Base-by-base conservation (phyloP, 441 rosid genomes). In the Mallotus repandus region DNA sequence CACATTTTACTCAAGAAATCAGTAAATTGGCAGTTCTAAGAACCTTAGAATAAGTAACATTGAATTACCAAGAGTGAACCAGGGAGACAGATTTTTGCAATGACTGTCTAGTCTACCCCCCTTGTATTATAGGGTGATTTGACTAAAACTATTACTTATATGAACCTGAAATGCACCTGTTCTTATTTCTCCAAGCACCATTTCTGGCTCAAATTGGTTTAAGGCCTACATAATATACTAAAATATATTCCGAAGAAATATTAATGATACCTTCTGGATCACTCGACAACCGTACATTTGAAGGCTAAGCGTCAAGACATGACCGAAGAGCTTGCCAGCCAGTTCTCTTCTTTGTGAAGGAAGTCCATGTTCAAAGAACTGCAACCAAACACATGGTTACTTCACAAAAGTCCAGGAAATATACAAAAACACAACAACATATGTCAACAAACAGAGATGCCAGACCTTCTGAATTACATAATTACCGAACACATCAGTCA, bases 221-320 rank as follows among this genome's bases (percentile, higher is more conserved):
- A 50, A 73, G 25, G 38, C 7, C 13, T 6, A 8, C 18, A 21
- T 41, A 50, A 7, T 64, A 13, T 19, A 45, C 14, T 29, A 29
- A 29, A 29, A 29, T 22, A 59, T 25, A 11, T 43, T 29, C 41
- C 49, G 18, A 53, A 32, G 21, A 69, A 29, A 25, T 49, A 41
- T 50, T 58, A 66, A 60, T 59, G 58, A 60, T 80, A 91, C 96
- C 92, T 89, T 91, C 75, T 91, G 96, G 75, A 91, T 89, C 71
- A 91, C 96, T 72, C 94, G 90, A 74, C 96, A 91, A 62, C 96
- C 96, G 79, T 91, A 91, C 94, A 91, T 91, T 79, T 91, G 97
- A 75, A 91, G 89, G 82, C 94, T 89, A 72, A 91, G 91, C 11
- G 89, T 81, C 80, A 91, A 81, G 52, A 91, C 92, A 82, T 89